Base-by-base conservation (phyloP, 1,284 basidiomycete genomes). In the Neonothopanus nambi region DNA sequence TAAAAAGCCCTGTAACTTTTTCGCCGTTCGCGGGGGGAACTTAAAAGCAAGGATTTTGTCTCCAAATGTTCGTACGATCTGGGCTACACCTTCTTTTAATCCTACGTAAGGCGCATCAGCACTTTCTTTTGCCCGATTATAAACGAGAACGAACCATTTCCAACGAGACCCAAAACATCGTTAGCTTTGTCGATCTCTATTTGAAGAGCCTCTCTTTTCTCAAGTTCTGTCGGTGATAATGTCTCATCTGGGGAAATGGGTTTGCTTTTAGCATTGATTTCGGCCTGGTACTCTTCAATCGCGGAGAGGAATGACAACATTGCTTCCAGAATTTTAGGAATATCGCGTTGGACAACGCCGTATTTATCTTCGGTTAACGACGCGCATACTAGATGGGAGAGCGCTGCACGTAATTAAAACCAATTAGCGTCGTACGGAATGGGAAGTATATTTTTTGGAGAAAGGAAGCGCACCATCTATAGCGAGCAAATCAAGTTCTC, bases 341-440 rank as follows among this genome's bases (percentile, higher is more conserved):
- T 91, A 64, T 93, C 89, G 5, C 87, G 76, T 65, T 94, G 92
- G 6, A 92, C 89, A 43, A 87, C 81, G 11, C 92, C 92, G 61
- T 88, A 93, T 23, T 79, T 76, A 68, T 95, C 92, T 67, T 93
- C 91, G 1, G 75, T 74, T 28, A 93, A 70, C 5, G 91, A 93
- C 1, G 84, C 81, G 53, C 84, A 85, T 4, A 81, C 74, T n/a
- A 93, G 73, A 45, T 79, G 77, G 0, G 86, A 81, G 1, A 94
- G 72, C 5, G 84, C 92, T 93, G 61, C 2, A 23, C n/a, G n/a
- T n/a, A n/a, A n/a, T n/a, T n/a, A 23, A 42, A 5, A n/a, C 26
- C 15, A 38, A 30, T 38, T 20, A 36, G 20, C 11, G 21, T 33
- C n/a, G 11, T 17, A 13, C 23, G 26, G 28, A 4, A 35, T 26